These are phyloP conservation scores for Alternaria novae-zelandiae DNA, from an alignment of 2,329 filamentous ascomycete genomes.

Conservation along the genomic window DNA sequence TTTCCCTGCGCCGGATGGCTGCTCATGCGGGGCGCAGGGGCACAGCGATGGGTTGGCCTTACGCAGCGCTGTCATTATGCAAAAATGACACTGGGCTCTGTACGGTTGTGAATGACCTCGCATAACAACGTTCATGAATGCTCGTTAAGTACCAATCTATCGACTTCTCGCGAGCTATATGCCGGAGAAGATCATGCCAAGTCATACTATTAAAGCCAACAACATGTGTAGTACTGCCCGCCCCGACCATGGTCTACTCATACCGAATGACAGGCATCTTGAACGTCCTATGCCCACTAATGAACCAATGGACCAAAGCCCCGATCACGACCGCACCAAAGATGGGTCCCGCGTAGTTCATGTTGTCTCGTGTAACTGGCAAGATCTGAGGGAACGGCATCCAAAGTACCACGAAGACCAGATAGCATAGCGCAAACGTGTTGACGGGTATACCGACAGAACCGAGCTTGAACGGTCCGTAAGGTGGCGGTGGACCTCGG, in stretches of 20 bases:
- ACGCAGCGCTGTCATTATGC: background rate
- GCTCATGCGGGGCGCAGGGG: background rate
- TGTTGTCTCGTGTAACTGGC: conserved; percentile 36
- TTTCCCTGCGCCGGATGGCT: background rate
- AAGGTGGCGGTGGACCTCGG: conserved; percentile 24
- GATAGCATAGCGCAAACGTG: conserved; percentile 30
- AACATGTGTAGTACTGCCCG: background rate
- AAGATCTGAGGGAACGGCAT: conserved; percentile 39
- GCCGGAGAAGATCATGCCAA: background rate
- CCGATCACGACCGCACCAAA: conserved; percentile 31
- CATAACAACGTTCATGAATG: background rate
- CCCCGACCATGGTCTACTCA: conserved; percentile 9
- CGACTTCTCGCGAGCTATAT: background rate
- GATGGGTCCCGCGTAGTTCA: conserved; percentile 43
- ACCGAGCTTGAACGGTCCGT: conserved; percentile 40
- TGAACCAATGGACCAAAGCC: conserved; percentile 31
- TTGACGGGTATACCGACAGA: conserved; percentile 33
- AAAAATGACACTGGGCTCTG: background rate
- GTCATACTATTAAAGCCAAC: background rate
- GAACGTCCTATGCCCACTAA: conserved; percentile 26
- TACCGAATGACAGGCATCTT: conserved; percentile 30
- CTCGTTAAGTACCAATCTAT: background rate
- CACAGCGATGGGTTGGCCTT: background rate
- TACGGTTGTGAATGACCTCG: no score
- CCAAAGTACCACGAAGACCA: conserved; percentile 35